A percentile compares a stretch with the other conserved stretches of the same genome.
Evolutionary conservation across 2,329 filamentous ascomycete genomes (phyloP).

Genomic region (Alternaria sp.): DNA sequence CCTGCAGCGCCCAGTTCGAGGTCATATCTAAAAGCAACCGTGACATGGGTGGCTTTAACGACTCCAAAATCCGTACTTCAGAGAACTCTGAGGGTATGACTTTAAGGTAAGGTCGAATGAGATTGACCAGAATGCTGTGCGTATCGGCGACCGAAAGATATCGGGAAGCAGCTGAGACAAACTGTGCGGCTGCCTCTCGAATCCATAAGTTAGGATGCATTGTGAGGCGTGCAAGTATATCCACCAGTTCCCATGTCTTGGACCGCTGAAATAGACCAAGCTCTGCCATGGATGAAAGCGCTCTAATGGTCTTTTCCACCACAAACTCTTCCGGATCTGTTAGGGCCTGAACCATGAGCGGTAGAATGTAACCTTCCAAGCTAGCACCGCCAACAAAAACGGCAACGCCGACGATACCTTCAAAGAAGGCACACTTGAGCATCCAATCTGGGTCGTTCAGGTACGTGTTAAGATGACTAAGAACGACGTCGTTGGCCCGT

Average conservation of each 20-base stretch:
- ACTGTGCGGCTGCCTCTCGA: slow-evolving; percentile 84
- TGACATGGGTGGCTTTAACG: slow-evolving; percentile 80
- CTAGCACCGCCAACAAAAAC: slow-evolving; percentile 87
- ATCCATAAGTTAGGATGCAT: slow-evolving; percentile 97
- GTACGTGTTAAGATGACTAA: slow-evolving; percentile 96
- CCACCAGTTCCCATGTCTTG: slow-evolving; percentile 86
- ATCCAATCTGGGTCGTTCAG: slow-evolving; percentile 97
- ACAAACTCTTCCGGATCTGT: slow-evolving; percentile 94
- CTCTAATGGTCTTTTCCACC: slow-evolving; percentile 86
- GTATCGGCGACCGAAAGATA: slow-evolving; percentile 81
- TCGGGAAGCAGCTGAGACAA: slow-evolving; percentile 76
- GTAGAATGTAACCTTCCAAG: slow-evolving; percentile 92
- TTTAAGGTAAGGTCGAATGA: slow-evolving; percentile 83
- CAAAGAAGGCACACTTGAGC: slow-evolving; percentile 94
- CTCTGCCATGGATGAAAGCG: slow-evolving; percentile 84
- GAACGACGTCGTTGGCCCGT: slow-evolving; percentile 93
- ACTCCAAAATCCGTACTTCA: slow-evolving; percentile 77
- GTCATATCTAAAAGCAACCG: slow-evolving; percentile 84
- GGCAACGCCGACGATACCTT: slow-evolving; percentile 91
- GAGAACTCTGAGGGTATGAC: slow-evolving; percentile 72
- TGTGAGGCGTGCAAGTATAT: slow-evolving; percentile 82
- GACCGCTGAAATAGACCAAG: slow-evolving; percentile 85
- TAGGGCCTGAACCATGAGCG: slow-evolving; percentile 92
- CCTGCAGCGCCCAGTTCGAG: slow-evolving; percentile 81
- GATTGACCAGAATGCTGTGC: slow-evolving; percentile 80